Evolutionary conservation across 2,329 filamentous ascomycete genomes (phyloP), one percentile per base, ranked within the genome.

Genomic region (Talaromyces sp.): DNA sequence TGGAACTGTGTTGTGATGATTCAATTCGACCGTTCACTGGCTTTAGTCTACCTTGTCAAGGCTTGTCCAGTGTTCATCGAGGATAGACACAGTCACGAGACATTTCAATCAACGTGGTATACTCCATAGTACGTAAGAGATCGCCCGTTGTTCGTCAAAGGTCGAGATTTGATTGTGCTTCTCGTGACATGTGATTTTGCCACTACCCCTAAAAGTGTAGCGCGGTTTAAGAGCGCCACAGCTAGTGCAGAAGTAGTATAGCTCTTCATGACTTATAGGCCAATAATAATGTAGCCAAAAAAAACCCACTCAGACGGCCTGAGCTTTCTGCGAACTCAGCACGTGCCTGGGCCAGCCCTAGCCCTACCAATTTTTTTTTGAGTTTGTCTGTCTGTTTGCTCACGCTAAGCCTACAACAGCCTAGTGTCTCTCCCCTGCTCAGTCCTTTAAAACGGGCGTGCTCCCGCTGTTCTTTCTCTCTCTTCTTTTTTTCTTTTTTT

Each of bases 401-500:
- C 60, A 37, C 60, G 22, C 68, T 71, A 71, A 50, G 47, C 70
- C 68, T 63, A 66, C 71, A 72, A 27, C 10, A 66, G 60, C 33
- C 72, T 74, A 76, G 71, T 69, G 70, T 57, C 13, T 3, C 43
- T 57, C 50, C 31, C 39, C 45, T 35, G 7, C n/a, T 47, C 67
- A 74, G 62, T 19, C 35, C 27, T 76, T 72, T 78, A 77, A 79
- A 71, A 60, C 31, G 47, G 14, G 22, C 31, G 39, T 31, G 47
- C 60, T 50, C 64, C 37, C 66, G 59, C 59, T 61, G 43, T 11
- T 7, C 68, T 72, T 43, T 61, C 56, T 62, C 37, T 72, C 37
- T 64, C 31, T 39, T 64, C 54, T 54, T 67, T 63, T 67, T 72
- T 70, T 74, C 70, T 69, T 73, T 75, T 72, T 72, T 76, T 76